These are phyloP conservation scores for Xylariaceae sp. DNA, from an alignment of 2,329 filamentous ascomycete genomes.

Conservation along the genomic window DNA sequence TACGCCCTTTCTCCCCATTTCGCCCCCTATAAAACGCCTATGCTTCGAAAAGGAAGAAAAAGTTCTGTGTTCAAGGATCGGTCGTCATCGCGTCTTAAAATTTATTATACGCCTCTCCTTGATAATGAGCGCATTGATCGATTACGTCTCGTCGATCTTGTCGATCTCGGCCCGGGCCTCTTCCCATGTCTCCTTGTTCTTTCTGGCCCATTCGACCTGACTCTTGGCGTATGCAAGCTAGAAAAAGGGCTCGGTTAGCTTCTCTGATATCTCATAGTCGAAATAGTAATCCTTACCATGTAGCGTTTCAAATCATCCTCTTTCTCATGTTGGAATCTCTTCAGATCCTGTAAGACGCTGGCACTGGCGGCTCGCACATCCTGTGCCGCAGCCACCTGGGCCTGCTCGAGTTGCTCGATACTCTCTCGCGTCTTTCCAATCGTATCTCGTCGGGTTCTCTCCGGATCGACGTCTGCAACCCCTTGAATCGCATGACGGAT, in stretches of 20 bases:
- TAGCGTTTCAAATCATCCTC: conserved; percentile 90
- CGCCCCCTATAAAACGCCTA: conserved; percentile 5
- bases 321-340: conserved; percentile 90
- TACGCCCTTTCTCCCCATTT: neutral
- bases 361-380: conserved; percentile 91
- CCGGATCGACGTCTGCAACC: conserved; percentile 92
- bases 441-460: conserved; percentile 82
- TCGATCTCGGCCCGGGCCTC: conserved; percentile 81
- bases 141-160: conserved; percentile 67
- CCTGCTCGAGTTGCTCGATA: conserved; percentile 81
- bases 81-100: neutral
- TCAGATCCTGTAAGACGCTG: conserved; percentile 82
- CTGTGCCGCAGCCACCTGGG: conserved; percentile 77
- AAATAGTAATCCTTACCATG: conserved; percentile 64
- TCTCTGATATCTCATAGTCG: neutral
- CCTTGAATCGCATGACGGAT: conserved; percentile 94
- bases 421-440: conserved; percentile 94
- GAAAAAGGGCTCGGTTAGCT: conserved; percentile 6
- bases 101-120: neutral
- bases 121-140: conserved; percentile 1
- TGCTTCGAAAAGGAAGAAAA: neutral
- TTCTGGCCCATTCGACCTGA: conserved; percentile 90
- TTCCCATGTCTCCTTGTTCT: conserved; percentile 87
- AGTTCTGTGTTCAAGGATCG: neutral
- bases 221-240: conserved; percentile 88